These are phyloP conservation scores for Pseudogymnoascus destructans DNA, from an alignment of 2,329 filamentous ascomycete species.

Conservation along the genomic window DNA sequence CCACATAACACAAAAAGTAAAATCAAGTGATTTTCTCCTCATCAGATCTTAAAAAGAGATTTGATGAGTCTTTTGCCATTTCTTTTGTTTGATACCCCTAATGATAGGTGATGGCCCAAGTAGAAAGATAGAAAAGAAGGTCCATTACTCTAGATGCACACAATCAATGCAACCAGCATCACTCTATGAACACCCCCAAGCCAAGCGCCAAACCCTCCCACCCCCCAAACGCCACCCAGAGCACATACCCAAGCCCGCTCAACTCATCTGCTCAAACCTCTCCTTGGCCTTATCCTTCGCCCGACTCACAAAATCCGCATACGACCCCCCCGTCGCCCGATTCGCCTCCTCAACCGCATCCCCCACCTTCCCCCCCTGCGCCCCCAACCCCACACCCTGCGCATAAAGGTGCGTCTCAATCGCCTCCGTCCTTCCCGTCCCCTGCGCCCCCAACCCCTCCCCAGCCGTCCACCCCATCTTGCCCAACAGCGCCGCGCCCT, in stretches of 20 bases:
- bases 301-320: conserved; percentile 49
- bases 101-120: not conserved
- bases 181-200: not conserved
- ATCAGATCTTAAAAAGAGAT: not conserved
- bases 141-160: not conserved
- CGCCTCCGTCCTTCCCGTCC: conserved; percentile 48
- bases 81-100: not conserved
- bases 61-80: not conserved
- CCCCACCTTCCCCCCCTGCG: conserved; percentile 54
- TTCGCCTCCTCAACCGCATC: conserved; percentile 53
- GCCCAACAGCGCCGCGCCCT: conserved; percentile 52
- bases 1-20: not conserved
- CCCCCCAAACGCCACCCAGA: not conserved
- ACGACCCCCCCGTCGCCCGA: conserved; percentile 45
- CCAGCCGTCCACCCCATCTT: conserved; percentile 63
- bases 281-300: conserved; percentile 55
- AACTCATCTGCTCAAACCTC: conserved; percentile 43
- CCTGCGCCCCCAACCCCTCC: conserved; percentile 49
- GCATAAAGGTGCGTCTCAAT: conserved; percentile 53
- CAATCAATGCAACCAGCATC: not conserved
- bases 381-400: conserved; percentile 56
- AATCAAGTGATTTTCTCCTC: not conserved
- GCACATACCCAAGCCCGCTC: not conserved
- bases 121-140: not conserved
- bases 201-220: not conserved